Evolutionary conservation across 169 alveolate genomes (phyloP), one percentile per base, ranked within the genome.

Genomic region (Plasmodium gonderi): DNA sequence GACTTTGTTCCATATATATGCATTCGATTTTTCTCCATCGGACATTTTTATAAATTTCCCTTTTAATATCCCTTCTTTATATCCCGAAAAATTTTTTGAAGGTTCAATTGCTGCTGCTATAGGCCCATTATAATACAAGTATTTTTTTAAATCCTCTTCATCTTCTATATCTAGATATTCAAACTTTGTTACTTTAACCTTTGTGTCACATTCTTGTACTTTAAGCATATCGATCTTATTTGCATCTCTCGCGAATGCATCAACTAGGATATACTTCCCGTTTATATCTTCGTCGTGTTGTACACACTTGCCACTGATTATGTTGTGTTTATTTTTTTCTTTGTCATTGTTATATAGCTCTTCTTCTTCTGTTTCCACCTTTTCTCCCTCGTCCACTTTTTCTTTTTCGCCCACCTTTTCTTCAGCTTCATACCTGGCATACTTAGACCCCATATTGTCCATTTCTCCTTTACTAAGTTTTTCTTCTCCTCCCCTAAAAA

Each of bases 71-170:
- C 93, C 93, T 54, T 87, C 65, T 47, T 26, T 87, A 54, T 87
- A 87, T 12, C 38, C 45, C 7, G 72, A 0, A 64, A 87, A 87
- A 6, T 54, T 60, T 12, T 40, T 87, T 23, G 93, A 60, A 6
- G 93, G 93, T 9, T 87, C 93, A 75, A 87, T 87, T 9, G 93
- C 93, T 54, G 93, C 93, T 20, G 93, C 93, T 20, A 87, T 54
- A 47, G 93, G 93, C 0, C 93, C 93, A 87, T 87, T 87, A 60
- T 87, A 33, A 75, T 87, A 87, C 7, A 87, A 12, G 36, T 87
- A 87, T 47, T 75, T 87, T 60, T 87, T 87, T 38, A 87, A 75
- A 54, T 51, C 60, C 68, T 87, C 93, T 75, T 87, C 93, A 64
- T 87, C 68, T 67, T 87, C 74, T 54, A 87, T 87, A 87, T 87